Conservation (phyloP, 1,139 yeast species). For the Taphrina pruni region DNA sequence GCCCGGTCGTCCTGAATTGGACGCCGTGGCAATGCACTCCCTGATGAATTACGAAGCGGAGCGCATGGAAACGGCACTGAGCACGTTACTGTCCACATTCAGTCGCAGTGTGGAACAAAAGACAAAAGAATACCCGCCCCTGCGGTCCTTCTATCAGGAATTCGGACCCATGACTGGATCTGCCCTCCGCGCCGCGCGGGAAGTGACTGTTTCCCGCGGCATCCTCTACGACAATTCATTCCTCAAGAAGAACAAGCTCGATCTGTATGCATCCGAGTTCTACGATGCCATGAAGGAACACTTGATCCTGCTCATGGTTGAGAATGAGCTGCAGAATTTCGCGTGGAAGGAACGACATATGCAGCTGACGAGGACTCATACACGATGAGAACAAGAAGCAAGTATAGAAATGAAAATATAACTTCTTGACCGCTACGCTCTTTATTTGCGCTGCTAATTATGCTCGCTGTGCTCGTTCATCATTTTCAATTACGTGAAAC, state of each 20-base stretch:
- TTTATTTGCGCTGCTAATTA: constrained; percentile 3
- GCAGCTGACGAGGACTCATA: background rate
- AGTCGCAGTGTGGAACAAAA: constrained; percentile 17
- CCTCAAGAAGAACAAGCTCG: constrained; percentile 19
- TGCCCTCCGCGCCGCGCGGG: constrained; percentile 35
- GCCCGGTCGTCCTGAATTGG: constrained; percentile 1
- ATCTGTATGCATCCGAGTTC: constrained; percentile 18
- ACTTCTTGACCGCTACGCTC: background rate
- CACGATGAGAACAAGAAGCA: background rate
- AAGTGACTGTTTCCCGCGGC: constrained; percentile 25
- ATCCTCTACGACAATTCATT: constrained; percentile 24
- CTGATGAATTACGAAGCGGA: constrained; percentile 27
- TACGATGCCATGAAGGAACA: constrained; percentile 31
- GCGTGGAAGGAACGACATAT: constrained; percentile 17
- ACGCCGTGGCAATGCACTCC: constrained; percentile 12
- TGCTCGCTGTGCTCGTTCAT: constrained; percentile 18
- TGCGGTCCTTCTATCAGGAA: constrained; percentile 13
- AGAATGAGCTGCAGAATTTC: constrained; percentile 1
- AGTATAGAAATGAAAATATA: background rate
- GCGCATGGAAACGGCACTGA: constrained; percentile 16
- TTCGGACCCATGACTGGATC: constrained; percentile 30
- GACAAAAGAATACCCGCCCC: constrained; percentile 26
- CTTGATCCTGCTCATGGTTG: constrained; percentile 20
- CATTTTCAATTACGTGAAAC: constrained; percentile 20
- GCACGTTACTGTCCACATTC: constrained; percentile 8